Percentiles rank a stretch among this genome's conserved stretches.
Conservation (phyloP, 2,329 filamentous ascomycete genomes). For the Colletotrichum simmondsii region DNA sequence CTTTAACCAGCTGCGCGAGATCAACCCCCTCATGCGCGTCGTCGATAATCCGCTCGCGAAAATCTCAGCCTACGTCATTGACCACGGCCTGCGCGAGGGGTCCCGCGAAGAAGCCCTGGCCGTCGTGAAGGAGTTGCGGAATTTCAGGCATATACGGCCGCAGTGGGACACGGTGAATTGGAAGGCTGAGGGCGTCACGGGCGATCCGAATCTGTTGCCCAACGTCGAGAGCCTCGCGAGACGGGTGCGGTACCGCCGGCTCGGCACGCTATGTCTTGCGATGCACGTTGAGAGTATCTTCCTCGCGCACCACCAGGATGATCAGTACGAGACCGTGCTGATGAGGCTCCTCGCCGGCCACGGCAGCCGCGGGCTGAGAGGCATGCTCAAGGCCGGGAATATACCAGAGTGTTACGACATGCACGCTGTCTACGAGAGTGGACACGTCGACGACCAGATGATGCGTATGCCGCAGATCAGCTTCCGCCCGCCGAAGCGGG, state of each 20-base stretch:
- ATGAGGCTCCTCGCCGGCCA: slow-evolving; percentile 80
- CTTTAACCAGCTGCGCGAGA: slow-evolving; percentile 61
- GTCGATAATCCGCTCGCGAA: slow-evolving; percentile 55
- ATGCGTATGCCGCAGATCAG: slow-evolving; percentile 49
- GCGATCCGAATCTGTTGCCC: slow-evolving; percentile 52
- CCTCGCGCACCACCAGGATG: slow-evolving; percentile 88
- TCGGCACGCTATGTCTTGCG: slow-evolving; percentile 71
- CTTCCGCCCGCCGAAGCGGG: slow-evolving; percentile 44
- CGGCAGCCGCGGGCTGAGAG: slow-evolving; percentile 75
- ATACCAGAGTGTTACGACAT: slow-evolving; percentile 89
- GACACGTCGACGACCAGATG: slow-evolving; percentile 61
- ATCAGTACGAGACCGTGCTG: slow-evolving; percentile 90
- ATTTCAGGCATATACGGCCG: slow-evolving; percentile 43
- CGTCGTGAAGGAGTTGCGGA: slow-evolving; percentile 54
- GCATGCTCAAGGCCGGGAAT: slow-evolving; percentile 71
- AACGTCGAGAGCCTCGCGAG: slow-evolving; percentile 85
- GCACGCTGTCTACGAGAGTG: slow-evolving; percentile 77
- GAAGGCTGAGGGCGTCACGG: slow-evolving; percentile 46
- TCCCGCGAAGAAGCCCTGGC: slow-evolving; percentile 63
- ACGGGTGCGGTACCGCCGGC: slow-evolving; percentile 74
- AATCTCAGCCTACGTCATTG: slow-evolving; percentile 62
- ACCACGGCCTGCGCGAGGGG: slow-evolving; percentile 66
- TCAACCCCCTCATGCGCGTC: slow-evolving; percentile 49
- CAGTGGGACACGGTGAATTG: slow-evolving; percentile 57
- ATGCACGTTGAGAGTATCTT: slow-evolving; percentile 70